These are phyloP conservation scores for Salix koriyanagi DNA, from an alignment of 345 rosid genomes.

Conservation along the genomic window DNA sequence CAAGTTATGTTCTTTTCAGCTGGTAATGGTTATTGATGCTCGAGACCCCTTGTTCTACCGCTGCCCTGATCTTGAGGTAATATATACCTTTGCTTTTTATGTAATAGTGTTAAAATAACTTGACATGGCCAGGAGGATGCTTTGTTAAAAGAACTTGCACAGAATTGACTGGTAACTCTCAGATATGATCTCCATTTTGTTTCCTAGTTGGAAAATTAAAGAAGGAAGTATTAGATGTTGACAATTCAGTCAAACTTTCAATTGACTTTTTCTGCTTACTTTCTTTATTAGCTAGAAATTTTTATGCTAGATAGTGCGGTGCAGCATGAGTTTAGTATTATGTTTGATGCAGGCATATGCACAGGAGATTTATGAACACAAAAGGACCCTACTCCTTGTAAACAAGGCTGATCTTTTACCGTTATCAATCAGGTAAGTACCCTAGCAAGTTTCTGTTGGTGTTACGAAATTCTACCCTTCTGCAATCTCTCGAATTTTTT, in stretches of 20 bases:
- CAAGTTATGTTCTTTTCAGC: slow-evolving; percentile 36
- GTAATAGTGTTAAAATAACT: neutral
- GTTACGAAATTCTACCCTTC: neutral
- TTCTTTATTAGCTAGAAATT: neutral
- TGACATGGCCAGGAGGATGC: neutral
- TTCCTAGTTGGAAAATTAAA: neutral
- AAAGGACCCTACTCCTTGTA: slow-evolving; percentile 76
- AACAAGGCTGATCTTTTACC: slow-evolving; percentile 96
- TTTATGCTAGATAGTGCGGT: neutral
- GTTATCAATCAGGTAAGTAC: slow-evolving; percentile 48
- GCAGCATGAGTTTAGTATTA: neutral
- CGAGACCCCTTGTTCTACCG: slow-evolving; percentile 84
- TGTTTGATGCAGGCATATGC: slow-evolving; percentile 58
- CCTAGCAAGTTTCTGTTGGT: neutral
- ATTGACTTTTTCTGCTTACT: neutral
- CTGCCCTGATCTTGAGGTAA: slow-evolving; percentile 96
- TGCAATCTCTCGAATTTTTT: neutral
- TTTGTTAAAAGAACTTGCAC: neutral
- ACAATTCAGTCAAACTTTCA: neutral
- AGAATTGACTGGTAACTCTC: neutral
- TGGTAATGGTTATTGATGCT: slow-evolving; percentile 98
- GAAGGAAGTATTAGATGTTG: neutral
- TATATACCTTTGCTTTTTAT: neutral
- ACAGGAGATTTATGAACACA: slow-evolving; percentile 67
- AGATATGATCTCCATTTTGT: neutral